phyloP scores from a whole-genome alignment of 2,329 filamentous ascomycete genomes.

The Dactylonectria macrodidyma region DNA sequence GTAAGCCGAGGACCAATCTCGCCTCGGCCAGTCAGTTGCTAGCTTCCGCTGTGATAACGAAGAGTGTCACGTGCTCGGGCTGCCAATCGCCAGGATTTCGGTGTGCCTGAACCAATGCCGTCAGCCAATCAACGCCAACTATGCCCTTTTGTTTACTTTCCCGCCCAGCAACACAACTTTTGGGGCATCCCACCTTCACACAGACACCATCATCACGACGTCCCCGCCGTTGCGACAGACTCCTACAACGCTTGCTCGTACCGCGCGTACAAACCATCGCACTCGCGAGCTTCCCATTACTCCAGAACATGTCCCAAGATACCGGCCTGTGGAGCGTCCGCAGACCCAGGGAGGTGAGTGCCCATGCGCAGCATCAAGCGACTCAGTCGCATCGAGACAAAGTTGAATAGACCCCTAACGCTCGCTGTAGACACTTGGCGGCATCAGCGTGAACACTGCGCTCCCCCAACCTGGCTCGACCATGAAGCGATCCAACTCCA shows the following conservation, averaged over 20 bases:
- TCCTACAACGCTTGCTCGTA: conserved; percentile 15
- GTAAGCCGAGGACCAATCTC: conserved; percentile 15
- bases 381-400: conserved; percentile 35
- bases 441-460: conserved; percentile 84
- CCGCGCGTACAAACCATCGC: conserved; percentile 34
- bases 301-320: conserved; percentile 82
- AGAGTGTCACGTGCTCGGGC: conserved; percentile 44
- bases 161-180: conserved; percentile 55
- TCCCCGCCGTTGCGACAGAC: conserved; percentile 1
- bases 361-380: conserved; percentile 26
- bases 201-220: conserved; percentile 32
- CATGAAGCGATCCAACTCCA: conserved; percentile 92
- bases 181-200: conserved; percentile 39
- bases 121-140: conserved; percentile 47
- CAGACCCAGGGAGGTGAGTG: conserved; percentile 87
- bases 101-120: neutral
- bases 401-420: conserved; percentile 36
- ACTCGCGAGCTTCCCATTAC: conserved; percentile 34
- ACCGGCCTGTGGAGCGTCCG: conserved; percentile 91
- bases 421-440: conserved; percentile 81
- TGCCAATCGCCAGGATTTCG: neutral
- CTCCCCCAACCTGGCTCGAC: conserved; percentile 94
- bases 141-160: conserved; percentile 60
- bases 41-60: neutral
- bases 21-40: conserved; percentile 18